Conservation (phyloP, 2,329 filamentous ascomycete species). For the Mariannaea elegans region DNA sequence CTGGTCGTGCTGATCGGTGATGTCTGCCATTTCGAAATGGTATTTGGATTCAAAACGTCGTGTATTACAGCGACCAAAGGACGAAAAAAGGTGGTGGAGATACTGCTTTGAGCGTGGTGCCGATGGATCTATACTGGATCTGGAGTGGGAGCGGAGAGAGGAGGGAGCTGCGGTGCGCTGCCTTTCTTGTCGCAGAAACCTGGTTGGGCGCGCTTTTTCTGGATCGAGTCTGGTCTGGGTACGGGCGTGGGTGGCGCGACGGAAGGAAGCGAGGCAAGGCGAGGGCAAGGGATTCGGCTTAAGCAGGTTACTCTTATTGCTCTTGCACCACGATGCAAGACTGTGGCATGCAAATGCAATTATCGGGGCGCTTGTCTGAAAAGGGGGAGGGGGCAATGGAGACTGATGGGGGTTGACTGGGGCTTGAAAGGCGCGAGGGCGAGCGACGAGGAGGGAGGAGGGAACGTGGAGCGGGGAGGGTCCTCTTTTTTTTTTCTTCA, state of each 20-base stretch:
- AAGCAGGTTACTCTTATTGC: conserved; percentile 36
- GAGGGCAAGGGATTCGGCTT: conserved; percentile 36
- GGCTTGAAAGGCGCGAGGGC: conserved; percentile 21
- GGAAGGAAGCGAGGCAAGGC: conserved; percentile 53
- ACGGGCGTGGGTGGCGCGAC: conserved; percentile 42
- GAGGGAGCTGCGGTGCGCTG: conserved; percentile 57
- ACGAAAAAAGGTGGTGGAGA: conserved; percentile 66
- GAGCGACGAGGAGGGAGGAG: conserved; percentile 27
- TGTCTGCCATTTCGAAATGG: conserved; percentile 72
- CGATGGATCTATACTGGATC: conserved; percentile 73
- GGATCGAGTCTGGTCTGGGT: conserved; percentile 49
- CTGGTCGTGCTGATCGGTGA: conserved; percentile 80
- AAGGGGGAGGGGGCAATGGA: conserved; percentile 27
- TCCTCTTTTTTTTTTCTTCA: conserved; percentile 9
- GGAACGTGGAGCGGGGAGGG: conserved; percentile 34
- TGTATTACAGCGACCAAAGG: conserved; percentile 49
- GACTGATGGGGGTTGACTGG: conserved; percentile 30
- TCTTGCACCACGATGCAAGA: conserved; percentile 25
- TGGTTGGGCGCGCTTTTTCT: conserved; percentile 58
- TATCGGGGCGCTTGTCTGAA: conserved; percentile 42
- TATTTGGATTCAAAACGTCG: conserved; percentile 32
- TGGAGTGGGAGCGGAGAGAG: conserved; percentile 61
- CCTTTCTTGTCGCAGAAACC: conserved; percentile 62
- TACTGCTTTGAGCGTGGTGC: conserved; percentile 72
- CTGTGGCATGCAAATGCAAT: conserved; percentile 38